Evolutionary conservation across 768 basidiomycete genomes (phyloP), one percentile per base, ranked within the genome.

Genomic region (Russula abietina): DNA sequence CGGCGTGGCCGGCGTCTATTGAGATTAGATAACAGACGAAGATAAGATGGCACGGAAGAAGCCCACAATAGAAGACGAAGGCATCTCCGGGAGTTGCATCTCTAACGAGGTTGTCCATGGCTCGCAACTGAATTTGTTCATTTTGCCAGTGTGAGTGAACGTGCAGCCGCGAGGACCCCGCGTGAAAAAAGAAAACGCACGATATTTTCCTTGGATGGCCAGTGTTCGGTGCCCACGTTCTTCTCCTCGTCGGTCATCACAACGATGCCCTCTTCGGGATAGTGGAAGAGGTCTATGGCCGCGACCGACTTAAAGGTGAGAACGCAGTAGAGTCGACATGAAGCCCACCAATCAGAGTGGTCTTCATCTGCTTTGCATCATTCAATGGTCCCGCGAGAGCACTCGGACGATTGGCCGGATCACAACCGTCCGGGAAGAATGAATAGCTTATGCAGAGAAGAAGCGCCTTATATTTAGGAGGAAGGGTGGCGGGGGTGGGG

Each of bases 41-140:
- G 17, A 11, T 3, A 52, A 30, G 5, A 12, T 7, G 32, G 26
- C 7, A 6, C 12, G 32, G 58, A 36, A 38, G 58, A 36, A 9
- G 48, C 66, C 32, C 14, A 70, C 69, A 70, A 24, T 57, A 57
- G 51, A 70, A 65, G 19, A 70, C 57, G 19, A 70, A 66, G 3
- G 38, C 33, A 33, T 70, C 69, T 8, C 55, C 57, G 17, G 64
- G 41, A 17, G 49, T 46, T 4, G 68, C 65, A 19, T 33, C 52
- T 17, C 45, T n/a, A 1, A 69, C 68, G 22, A 70, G 38, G 26
- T n/a, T 22, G 19, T 30, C 10, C 51, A 70, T 61, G 11, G 66
- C 61, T 12, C 30, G 50, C 12, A 68, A 10, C 69, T 69, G 22
- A 7, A 9, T 30, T 50, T 33, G 10, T 17, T 19, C 1, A 24